These are phyloP conservation scores for Pyrrhoderma noxium DNA, from an alignment of 1,284 basidiomycete species.

Conservation along the genomic window DNA sequence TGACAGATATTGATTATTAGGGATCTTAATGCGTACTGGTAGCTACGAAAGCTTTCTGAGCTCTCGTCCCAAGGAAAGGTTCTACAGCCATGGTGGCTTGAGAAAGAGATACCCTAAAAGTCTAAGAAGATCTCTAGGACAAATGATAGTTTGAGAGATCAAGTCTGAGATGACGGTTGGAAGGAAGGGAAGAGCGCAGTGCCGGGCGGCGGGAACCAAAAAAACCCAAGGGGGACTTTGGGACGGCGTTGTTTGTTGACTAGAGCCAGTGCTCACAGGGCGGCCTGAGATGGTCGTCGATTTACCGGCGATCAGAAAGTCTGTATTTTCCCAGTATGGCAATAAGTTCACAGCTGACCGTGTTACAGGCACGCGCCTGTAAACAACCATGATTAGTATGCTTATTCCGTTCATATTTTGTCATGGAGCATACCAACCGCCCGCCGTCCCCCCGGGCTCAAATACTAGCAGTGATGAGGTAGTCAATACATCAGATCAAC, in stretches of 20 bases:
- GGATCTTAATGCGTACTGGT: constrained; percentile 43
- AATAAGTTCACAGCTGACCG: background rate
- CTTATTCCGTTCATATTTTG: background rate
- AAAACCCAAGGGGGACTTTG: too few relatives aligned
- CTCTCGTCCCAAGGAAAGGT: constrained; percentile 23
- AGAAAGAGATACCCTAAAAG: background rate
- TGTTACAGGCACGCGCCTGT: constrained; percentile 3
- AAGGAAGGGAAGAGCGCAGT: too few relatives aligned
- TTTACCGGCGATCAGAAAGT: too few relatives aligned
- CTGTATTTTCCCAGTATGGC: too few relatives aligned
- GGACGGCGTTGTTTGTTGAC: too few relatives aligned
- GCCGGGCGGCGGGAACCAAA: too few relatives aligned
- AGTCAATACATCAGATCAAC: constrained; percentile 31
- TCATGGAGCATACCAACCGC: background rate
- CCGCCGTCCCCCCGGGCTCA: constrained; percentile 11
- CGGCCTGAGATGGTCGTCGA: too few relatives aligned
- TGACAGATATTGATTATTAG: constrained; percentile 6
- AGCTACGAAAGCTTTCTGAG: constrained; percentile 23
- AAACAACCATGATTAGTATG: too few relatives aligned
- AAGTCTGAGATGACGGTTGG: too few relatives aligned
- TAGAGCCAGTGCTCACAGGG: too few relatives aligned
- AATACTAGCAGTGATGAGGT: constrained; percentile 28
- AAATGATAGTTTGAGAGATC: too few relatives aligned
- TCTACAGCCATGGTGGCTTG: constrained; percentile 23
- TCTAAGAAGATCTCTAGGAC: too few relatives aligned